Conservation (phyloP, 257 asterid species). For the Fraxinus cuspidata region DNA sequence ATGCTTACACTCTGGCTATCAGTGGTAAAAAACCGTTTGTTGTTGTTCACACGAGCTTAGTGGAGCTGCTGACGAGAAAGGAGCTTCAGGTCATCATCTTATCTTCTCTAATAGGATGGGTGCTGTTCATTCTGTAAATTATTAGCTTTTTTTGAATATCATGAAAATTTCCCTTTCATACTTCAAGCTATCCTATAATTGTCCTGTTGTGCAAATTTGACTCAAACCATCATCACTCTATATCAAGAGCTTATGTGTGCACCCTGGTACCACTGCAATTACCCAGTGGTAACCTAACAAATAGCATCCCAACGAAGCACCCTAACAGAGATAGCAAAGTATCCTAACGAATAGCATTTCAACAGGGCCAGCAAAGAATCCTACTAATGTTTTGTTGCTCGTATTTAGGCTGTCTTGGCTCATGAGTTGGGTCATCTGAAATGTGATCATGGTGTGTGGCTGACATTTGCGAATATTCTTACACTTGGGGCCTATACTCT, state of each 20-base stretch:
- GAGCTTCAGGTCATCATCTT: constrained; percentile 74
- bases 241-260: background rate
- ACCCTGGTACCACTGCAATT: background rate
- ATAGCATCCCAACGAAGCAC: background rate
- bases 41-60: constrained; percentile 92
- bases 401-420: constrained; percentile 82
- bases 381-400: constrained; percentile 9
- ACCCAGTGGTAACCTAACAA: background rate
- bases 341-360: background rate
- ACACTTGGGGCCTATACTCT: constrained; percentile 84
- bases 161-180: background rate
- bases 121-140: background rate
- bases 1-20: constrained; percentile 90
- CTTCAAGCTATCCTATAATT: constrained; percentile 8
- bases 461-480: constrained; percentile 83
- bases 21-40: constrained; percentile 93
- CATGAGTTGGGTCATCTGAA: constrained; percentile 93
- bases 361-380: background rate
- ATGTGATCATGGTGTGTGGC: constrained; percentile 97
- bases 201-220: constrained; percentile 11
- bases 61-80: constrained; percentile 80
- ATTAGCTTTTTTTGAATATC: background rate
- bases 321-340: background rate
- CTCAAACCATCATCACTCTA: background rate
- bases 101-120: background rate